Evolutionary conservation across 352 stramenopile genomes (phyloP).

Genomic region (Sclerospora graminicola): DNA sequence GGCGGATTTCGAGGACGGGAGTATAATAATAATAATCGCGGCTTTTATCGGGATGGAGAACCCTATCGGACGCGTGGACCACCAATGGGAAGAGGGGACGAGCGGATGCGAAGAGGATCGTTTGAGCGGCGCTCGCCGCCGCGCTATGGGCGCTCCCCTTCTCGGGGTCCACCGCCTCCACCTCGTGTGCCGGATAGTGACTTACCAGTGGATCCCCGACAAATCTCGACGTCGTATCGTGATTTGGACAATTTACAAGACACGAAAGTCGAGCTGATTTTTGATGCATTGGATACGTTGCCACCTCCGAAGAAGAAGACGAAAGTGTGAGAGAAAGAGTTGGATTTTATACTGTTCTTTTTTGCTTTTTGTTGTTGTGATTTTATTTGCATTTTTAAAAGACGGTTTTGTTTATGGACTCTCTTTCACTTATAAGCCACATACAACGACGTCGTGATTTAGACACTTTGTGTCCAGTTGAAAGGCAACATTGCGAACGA

Average conservation of each 20-base stretch:
- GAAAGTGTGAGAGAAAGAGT: conserved; percentile 34
- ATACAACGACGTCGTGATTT: too few species aligned
- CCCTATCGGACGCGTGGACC: conserved; percentile 42
- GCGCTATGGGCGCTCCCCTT: conserved; percentile 19
- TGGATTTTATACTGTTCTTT: too few species aligned
- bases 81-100: conserved; percentile 40
- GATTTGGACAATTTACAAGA: conserved; percentile 78
- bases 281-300: conserved; percentile 68
- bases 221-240: conserved; percentile 77
- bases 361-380: too few species aligned
- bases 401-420: too few species aligned
- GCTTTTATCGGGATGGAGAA: conserved; percentile 50
- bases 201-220: conserved; percentile 66
- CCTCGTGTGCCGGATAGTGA: conserved; percentile 44
- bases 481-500: conserved; percentile 18
- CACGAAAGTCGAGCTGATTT: conserved; percentile 77
- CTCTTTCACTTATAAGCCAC: too few species aligned
- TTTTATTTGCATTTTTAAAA: too few species aligned
- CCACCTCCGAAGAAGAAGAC: conserved; percentile 82
- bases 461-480: neutral
- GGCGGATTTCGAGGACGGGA: conserved; percentile 26
- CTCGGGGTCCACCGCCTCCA: conserved; percentile 13
- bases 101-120: conserved; percentile 31
- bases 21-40: too few species aligned
- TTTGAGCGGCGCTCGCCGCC: conserved; percentile 35